A percentile compares a stretch with the other conserved stretches of the same genome.
Conservation (phyloP, 306 rosid genomes). For the Herpetospermum pedunculosum region DNA sequence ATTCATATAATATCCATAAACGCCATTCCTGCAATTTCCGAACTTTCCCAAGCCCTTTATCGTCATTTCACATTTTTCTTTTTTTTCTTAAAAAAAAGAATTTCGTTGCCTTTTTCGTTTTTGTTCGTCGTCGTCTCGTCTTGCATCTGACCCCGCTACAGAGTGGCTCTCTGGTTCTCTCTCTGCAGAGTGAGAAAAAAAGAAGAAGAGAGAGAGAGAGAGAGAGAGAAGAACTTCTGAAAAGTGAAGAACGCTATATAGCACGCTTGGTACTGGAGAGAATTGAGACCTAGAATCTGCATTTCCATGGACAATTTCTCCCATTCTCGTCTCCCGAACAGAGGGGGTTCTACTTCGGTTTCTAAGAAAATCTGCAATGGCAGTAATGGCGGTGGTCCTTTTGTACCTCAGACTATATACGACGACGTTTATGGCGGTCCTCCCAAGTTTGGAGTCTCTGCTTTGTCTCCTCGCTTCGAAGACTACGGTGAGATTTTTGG, state of each 20-base stretch:
- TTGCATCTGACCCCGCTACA: conserved; percentile 25
- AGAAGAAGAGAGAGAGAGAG: not conserved
- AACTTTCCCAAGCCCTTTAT: conserved; percentile 5
- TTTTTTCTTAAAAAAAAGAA: not conserved
- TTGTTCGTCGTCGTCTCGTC: conserved; percentile 40
- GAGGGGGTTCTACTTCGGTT: conserved; percentile 29
- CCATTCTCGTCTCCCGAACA: conserved; percentile 55
- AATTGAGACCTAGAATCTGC: conserved; percentile 26
- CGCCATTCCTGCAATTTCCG: not conserved
- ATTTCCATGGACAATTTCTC: conserved; percentile 56
- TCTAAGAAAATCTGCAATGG: conserved; percentile 40
- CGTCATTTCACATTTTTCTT: conserved; percentile 16
- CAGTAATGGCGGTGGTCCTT: conserved; percentile 12
- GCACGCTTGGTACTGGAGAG: not conserved
- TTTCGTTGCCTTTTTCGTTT: conserved; percentile 13
- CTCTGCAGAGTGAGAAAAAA: conserved; percentile 27
- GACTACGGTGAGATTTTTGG: conserved; percentile 91
- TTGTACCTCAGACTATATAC: conserved; percentile 33
- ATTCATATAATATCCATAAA: not conserved
- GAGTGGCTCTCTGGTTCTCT: conserved; percentile 18
- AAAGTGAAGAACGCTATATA: not conserved
- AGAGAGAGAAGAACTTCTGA: not conserved
- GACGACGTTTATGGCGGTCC: conserved; percentile 84
- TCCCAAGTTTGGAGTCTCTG: conserved; percentile 52
- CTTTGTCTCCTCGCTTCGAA: conserved; percentile 75